Conservation (phyloP, 768 basidiomycete genomes). For the Podaxis mareebaensis region DNA sequence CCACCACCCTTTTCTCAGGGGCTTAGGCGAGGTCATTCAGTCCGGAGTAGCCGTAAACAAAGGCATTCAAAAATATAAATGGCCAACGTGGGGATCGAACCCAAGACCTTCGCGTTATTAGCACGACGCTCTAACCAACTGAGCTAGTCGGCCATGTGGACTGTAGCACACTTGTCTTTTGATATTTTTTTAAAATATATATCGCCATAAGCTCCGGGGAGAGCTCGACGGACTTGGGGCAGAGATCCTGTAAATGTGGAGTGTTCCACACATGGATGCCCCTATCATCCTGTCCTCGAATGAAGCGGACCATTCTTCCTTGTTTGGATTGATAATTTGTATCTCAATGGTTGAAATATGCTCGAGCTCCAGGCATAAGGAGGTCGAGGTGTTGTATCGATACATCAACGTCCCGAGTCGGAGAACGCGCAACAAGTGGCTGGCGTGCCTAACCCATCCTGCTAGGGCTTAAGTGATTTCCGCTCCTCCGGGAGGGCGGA, state of each 20-base stretch:
- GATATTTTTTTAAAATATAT: no score
- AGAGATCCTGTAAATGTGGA: not conserved
- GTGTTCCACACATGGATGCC: not conserved
- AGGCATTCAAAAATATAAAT: not conserved
- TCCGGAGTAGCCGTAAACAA: no score
- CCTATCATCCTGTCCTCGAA: not conserved
- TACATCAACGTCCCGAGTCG: not conserved
- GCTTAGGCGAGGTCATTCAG: no score
- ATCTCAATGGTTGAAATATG: conserved; percentile 4
- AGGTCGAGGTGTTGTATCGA: not conserved
- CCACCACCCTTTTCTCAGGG: no score
- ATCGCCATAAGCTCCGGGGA: not conserved
- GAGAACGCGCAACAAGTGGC: conserved; percentile 1
- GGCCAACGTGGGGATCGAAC: conserved; percentile 23
- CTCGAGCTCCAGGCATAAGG: not conserved
- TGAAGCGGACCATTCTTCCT: not conserved
- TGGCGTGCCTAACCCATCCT: not conserved
- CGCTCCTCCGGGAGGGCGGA: not conserved
- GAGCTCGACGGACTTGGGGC: not conserved
- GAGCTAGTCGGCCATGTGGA: conserved; percentile 67
- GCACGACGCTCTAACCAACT: conserved; percentile 86
- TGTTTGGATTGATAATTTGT: not conserved
- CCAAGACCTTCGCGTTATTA: conserved; percentile 76
- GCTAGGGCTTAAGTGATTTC: not conserved
- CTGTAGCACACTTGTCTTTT: not conserved